Conservation (phyloP, 768 basidiomycete genomes). For the Xanthoconium purpureum region DNA sequence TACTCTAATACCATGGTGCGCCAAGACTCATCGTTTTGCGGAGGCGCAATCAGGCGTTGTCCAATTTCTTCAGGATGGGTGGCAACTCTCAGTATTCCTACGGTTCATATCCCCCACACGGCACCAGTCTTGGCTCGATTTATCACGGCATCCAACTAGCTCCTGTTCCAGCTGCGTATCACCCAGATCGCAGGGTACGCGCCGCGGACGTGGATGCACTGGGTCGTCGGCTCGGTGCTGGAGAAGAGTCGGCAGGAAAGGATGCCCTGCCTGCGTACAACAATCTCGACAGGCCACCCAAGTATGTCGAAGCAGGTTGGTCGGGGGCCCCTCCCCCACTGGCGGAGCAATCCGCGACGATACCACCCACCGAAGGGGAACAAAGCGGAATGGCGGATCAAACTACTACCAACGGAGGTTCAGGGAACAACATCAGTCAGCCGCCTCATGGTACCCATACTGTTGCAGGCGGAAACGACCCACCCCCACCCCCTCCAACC, state of each 20-base stretch:
- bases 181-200: constrained; percentile 23
- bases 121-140: constrained; percentile 3
- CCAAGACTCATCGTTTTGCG: constrained; percentile 24
- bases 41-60: constrained; percentile 14
- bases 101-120: background rate
- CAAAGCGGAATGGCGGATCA: background rate
- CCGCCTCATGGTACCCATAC: background rate
- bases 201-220: constrained; percentile 38
- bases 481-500: background rate
- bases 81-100: background rate
- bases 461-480: background rate
- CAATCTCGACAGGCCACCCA: constrained; percentile 43
- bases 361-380: background rate
- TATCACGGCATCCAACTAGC: constrained; percentile 18
- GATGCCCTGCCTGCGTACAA: constrained; percentile 50
- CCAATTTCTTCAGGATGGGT: constrained; percentile 21
- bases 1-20: constrained; percentile 2
- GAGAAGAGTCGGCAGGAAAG: constrained; percentile 39
- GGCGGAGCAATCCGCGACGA: background rate
- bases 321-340: background rate
- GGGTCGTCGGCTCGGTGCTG: constrained; percentile 36
- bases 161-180: constrained; percentile 22
- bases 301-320: constrained; percentile 34
- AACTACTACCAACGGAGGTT: background rate
- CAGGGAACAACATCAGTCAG: background rate